Conservation (phyloP, 2,329 filamentous ascomycete genomes). For the Alternaria panax region DNA sequence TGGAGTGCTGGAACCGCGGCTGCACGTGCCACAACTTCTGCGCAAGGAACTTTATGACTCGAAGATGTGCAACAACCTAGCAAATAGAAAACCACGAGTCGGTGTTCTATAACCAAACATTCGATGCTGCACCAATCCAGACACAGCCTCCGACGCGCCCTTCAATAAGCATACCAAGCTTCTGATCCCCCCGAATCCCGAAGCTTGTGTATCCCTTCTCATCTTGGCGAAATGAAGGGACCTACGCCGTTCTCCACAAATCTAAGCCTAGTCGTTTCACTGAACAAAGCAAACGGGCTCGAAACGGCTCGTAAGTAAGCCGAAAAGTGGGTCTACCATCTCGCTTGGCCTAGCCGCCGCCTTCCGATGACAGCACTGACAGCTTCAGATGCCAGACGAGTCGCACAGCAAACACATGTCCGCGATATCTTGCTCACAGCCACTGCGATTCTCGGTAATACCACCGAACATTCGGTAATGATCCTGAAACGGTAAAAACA, state of each 20-base stretch:
- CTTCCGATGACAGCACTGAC: not conserved
- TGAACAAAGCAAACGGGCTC: not conserved
- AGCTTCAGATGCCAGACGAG: not conserved
- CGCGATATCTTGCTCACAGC: not conserved
- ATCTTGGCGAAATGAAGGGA: constrained; percentile 5
- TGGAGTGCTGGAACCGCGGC: not conserved
- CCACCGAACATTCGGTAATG: not conserved
- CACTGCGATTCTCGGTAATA: not conserved
- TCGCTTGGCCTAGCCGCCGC: constrained; percentile 3
- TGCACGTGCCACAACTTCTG: not conserved
- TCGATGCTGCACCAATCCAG: no score
- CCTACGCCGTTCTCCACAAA: not conserved
- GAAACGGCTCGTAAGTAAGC: not conserved
- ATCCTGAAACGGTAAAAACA: not conserved
- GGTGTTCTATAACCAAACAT: not conserved
- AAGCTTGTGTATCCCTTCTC: constrained; percentile 1
- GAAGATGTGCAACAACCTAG: not conserved
- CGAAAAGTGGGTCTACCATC: constrained; percentile 4
- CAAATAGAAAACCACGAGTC: not conserved
- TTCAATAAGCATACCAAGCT: constrained; percentile 1
- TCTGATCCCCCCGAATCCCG: not conserved
- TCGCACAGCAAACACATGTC: not conserved
- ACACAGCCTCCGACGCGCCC: not conserved
- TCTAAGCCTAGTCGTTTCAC: not conserved
- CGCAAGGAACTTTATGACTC: not conserved